Evolutionary conservation across 2,329 filamentous ascomycete genomes (phyloP).

Genomic region (Zymoseptoria pseudotritici): DNA sequence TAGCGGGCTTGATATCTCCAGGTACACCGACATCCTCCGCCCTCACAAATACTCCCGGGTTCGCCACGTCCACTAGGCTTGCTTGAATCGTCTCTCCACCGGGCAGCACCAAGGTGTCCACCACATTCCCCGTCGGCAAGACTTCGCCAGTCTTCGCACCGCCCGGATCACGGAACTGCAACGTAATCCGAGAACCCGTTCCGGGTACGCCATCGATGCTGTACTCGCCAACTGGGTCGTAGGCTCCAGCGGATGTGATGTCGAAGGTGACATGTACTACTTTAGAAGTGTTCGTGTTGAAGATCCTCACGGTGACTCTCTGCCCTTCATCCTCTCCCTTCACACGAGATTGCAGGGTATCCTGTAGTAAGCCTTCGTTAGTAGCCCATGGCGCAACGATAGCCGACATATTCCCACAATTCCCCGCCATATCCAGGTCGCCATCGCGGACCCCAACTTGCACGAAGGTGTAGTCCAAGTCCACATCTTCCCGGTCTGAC

Average conservation of each 20-base stretch:
- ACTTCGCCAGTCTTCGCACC: constrained; percentile 57
- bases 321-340: constrained; percentile 11
- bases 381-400: constrained; percentile 60
- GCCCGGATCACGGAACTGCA: constrained; percentile 55
- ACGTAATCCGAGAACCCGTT: constrained; percentile 47
- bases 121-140: constrained; percentile 51
- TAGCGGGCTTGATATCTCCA: constrained; percentile 47
- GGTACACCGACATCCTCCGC: constrained; percentile 47
- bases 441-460: constrained; percentile 57
- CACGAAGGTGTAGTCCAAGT: constrained; percentile 66
- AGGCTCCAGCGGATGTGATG: constrained; percentile 40
- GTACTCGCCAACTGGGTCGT: constrained; percentile 44
- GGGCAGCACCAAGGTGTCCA: constrained; percentile 40
- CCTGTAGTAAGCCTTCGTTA: constrained; percentile 45
- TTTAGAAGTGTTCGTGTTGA: constrained; percentile 66
- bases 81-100: constrained; percentile 38
- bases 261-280: constrained; percentile 53
- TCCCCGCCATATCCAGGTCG: constrained; percentile 58
- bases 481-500: constrained; percentile 42
- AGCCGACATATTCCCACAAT: constrained; percentile 68
- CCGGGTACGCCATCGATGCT: constrained; percentile 59
- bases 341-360: constrained; percentile 25
- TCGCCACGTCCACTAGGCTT: constrained; percentile 57
- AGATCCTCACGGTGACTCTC: constrained; percentile 48
- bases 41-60: constrained; percentile 56